Conservation (phyloP, 2,329 filamentous ascomycete species). For the Hymenoscyphus repandus region DNA sequence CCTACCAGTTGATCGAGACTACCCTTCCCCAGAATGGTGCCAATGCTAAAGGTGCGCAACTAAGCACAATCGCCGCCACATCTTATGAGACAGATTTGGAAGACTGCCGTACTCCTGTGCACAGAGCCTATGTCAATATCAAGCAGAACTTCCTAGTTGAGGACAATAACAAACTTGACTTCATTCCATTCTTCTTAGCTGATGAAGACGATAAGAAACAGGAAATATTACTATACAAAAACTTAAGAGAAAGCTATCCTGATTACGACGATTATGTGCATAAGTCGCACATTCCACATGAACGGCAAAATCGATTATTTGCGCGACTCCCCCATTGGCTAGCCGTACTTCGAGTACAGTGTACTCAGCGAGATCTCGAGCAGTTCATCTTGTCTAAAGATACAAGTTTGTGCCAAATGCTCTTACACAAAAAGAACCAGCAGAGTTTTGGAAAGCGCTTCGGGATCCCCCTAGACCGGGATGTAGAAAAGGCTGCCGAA, state of each 20-base stretch:
- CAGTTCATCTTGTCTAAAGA: slow-evolving; percentile 16
- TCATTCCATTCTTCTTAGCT: slow-evolving; percentile 21
- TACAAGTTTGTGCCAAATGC: slow-evolving; percentile 1
- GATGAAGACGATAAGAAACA: slow-evolving; percentile 3
- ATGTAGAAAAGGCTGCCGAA: slow-evolving; percentile 1
- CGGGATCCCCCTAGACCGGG: slow-evolving; percentile 2
- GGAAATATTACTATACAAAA: slow-evolving; percentile 14
- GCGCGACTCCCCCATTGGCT: slow-evolving; percentile 18
- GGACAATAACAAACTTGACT: slow-evolving; percentile 26
- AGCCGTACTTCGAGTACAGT: slow-evolving; percentile 12
- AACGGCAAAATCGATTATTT: slow-evolving; percentile 14
- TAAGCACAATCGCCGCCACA: slow-evolving; percentile 9
- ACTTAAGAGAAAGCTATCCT: slow-evolving; percentile 18
- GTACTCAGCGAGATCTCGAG: slow-evolving; percentile 13
- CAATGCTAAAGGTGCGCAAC: neutral
- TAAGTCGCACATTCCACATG: slow-evolving; percentile 15
- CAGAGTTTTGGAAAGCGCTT: slow-evolving; percentile 4
- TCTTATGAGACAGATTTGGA: slow-evolving; percentile 10
- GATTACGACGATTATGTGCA: neutral
- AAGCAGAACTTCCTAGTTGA: slow-evolving; percentile 23
- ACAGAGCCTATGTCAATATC: slow-evolving; percentile 21
- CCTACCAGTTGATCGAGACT: neutral
- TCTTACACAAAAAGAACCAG: too few species aligned
- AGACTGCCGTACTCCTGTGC: slow-evolving; percentile 19
- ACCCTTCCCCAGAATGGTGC: neutral